A percentile compares a stretch with the other conserved stretches of the same genome.
Evolutionary conservation across 2,329 filamentous ascomycete genomes (phyloP).

Genomic region (Seiridium unicorne): DNA sequence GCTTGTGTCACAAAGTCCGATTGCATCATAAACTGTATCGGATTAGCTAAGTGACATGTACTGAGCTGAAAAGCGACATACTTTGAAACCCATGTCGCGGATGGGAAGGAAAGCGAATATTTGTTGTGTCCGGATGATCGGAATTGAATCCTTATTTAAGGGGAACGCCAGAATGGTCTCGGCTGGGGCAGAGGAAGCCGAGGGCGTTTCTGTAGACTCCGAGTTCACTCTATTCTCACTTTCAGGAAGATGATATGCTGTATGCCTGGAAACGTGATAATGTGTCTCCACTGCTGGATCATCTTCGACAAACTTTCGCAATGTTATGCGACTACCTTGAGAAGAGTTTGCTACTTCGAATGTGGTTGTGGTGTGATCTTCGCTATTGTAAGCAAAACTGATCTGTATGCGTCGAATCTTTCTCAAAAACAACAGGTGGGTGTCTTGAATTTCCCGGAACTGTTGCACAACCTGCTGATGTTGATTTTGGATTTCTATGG

Average conservation of each 20-base stretch:
- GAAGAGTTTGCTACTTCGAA: not conserved
- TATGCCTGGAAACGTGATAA: conserved; percentile 29
- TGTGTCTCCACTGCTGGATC: conserved; percentile 14
- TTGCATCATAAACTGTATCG: conserved; percentile 41
- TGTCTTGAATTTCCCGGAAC: conserved; percentile 34
- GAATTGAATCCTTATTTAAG: conserved; percentile 25
- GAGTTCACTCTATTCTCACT: conserved; percentile 34
- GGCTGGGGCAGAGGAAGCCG: conserved; percentile 17
- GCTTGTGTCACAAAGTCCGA: conserved; percentile 47
- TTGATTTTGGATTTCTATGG: conserved; percentile 10
- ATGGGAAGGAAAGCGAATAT: conserved; percentile 47
- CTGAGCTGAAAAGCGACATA: no score
- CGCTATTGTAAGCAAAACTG: conserved; percentile 17
- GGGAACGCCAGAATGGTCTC: conserved; percentile 47
- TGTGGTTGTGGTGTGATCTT: conserved; percentile 11
- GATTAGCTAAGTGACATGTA: no score
- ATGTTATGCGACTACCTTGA: no score
- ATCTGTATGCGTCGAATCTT: conserved; percentile 35
- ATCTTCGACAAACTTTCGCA: not conserved
- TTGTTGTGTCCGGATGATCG: conserved; percentile 36
- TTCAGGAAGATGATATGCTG: conserved; percentile 24
- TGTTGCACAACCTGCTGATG: conserved; percentile 28
- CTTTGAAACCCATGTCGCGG: conserved; percentile 36
- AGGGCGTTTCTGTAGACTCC: conserved; percentile 18
- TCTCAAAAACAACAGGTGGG: conserved; percentile 39